Evolutionary conservation across 305 asterid species (phyloP).

Genomic region (Rubia balearica): DNA sequence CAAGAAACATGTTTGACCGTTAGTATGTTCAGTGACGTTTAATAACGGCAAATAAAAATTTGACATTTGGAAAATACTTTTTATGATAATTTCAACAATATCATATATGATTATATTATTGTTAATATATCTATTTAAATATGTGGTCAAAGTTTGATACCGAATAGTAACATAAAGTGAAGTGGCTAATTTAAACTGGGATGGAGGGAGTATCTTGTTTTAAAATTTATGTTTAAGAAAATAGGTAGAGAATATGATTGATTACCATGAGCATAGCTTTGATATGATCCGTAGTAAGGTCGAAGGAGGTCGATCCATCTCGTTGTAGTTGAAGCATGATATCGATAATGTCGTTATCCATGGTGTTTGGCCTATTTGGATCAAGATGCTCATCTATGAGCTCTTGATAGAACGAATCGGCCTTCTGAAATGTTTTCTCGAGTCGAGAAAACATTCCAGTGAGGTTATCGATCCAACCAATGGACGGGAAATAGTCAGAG

Average conservation of each 20-base stretch:
- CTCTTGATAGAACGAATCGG: conserved; percentile 10
- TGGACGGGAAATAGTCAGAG: conserved; percentile 8
- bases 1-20: too few relatives aligned
- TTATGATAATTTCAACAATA: too few relatives aligned
- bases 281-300: not conserved
- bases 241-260: not conserved
- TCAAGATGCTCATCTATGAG: conserved; percentile 13
- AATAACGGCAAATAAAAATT: too few relatives aligned
- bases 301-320: not conserved
- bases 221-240: not conserved
- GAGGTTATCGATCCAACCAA: conserved; percentile 12
- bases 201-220: too few relatives aligned
- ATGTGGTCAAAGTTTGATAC: too few relatives aligned
- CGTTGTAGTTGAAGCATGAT: conserved; percentile 10
- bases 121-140: too few relatives aligned
- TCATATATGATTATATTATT: too few relatives aligned
- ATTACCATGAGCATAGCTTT: conserved; percentile 18
- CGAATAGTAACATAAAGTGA: too few relatives aligned
- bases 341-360: conserved; percentile 10
- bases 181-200: too few relatives aligned
- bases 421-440: not conserved
- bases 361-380: conserved; percentile 7
- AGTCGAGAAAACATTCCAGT: conserved; percentile 3
- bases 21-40: too few relatives aligned
- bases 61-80: too few relatives aligned